Base-by-base conservation (phyloP, 1,284 basidiomycete genomes). In the Fomitiporia mediterranea region DNA sequence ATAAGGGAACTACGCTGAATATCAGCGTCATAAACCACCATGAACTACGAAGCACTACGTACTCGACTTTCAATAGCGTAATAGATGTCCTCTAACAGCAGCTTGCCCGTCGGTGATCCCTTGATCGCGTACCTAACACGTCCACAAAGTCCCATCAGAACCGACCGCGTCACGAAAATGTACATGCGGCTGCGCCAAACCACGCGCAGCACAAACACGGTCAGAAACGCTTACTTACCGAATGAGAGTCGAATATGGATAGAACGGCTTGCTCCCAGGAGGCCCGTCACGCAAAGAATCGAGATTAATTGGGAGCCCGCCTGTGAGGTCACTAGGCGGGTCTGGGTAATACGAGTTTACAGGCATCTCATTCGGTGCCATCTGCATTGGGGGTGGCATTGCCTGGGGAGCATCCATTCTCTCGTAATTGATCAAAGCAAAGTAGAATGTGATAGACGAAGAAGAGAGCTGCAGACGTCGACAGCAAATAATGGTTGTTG, bases 31-130 rank as follows among this genome's bases (percentile, higher is more conserved):
- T 39, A 25, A 15, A 23, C 19, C 28, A 38, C 4, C 7, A 56
- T 48, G 35, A 13, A 40, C 19, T 35, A n/a, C 17, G 59, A 39
- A 49, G 53, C 51, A 46, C 57, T 34, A 78, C 84, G 64, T 70
- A 89, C 87, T 65, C 88, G 78, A 52, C 87, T 89, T 69, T 91
- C 89, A 60, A 91, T 91, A 15, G 89, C 89, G 70, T 90, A 90
- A 68, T 91, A 91, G 52, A 91, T 91, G 69, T 91, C 89, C 72
- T 91, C 89, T 52, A 91, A 70, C 55, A 91, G 71, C 57, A 91
- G 68, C 66, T 89, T 89, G 70, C 87, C 84, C 67, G 88, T 89
- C 34, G 89, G 89, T 4, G 89, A 88, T 59, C 89, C 89, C 71
- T 91, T 91, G 68, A 91, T 91, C 58, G 89, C 89, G 68, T 91